Conservation (phyloP, 192 early-diverging fungal species). For the Backusella sp. region DNA sequence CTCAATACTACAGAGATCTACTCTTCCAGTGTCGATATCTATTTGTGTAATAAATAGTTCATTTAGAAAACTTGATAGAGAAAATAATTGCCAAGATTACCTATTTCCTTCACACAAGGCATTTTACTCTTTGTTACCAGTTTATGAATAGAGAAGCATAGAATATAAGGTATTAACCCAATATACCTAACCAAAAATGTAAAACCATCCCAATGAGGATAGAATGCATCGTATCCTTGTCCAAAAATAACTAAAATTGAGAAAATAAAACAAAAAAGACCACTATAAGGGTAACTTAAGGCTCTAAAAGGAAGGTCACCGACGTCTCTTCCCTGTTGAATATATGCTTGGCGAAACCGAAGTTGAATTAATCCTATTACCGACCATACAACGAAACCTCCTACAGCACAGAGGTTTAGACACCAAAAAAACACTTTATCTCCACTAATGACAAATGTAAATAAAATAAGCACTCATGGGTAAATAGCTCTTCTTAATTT, state of each 20-base stretch:
- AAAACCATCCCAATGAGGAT: slow-evolving; percentile 47
- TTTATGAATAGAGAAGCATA: slow-evolving; percentile 61
- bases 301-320: slow-evolving; percentile 67
- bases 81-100: slow-evolving; percentile 12
- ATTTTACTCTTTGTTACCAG: slow-evolving; percentile 44
- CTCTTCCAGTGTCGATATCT: slow-evolving; percentile 29
- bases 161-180: slow-evolving; percentile 56
- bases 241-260: slow-evolving; percentile 59
- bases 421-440: slow-evolving; percentile 55
- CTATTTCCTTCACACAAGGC: slow-evolving; percentile 57
- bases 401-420: slow-evolving; percentile 60
- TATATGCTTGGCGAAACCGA: slow-evolving; percentile 77
- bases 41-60: background rate
- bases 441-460: slow-evolving; percentile 19
- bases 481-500: background rate
- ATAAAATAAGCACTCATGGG: background rate
- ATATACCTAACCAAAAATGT: slow-evolving; percentile 58
- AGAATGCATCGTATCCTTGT: slow-evolving; percentile 57
- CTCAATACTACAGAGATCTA: background rate
- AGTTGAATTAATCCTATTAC: slow-evolving; percentile 74
- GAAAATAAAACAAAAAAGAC: slow-evolving; percentile 59
- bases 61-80: background rate
- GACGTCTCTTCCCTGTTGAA: slow-evolving; percentile 61
- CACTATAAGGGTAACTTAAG: slow-evolving; percentile 64
- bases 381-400: slow-evolving; percentile 78